Conservation (phyloP, 495 filamentous ascomycete genomes). For the Achaetomiella virescens region DNA sequence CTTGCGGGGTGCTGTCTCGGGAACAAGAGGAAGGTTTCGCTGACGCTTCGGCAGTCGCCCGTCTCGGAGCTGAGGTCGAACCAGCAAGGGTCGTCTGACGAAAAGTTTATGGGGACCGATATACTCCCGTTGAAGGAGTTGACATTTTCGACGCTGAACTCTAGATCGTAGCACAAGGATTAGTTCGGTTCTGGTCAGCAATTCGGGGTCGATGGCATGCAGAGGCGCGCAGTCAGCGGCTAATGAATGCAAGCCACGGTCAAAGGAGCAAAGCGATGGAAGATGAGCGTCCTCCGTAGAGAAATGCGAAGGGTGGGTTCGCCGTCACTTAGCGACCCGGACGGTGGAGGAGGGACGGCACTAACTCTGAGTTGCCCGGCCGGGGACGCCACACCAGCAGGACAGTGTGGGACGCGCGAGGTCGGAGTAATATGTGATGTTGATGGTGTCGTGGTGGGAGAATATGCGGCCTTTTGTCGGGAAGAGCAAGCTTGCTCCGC, state of each 20-base stretch:
- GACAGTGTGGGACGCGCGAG: conserved; percentile 20
- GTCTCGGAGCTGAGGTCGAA: conserved; percentile 18
- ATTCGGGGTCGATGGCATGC: conserved; percentile 5
- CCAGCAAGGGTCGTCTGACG: conserved; percentile 25
- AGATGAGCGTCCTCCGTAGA: not conserved
- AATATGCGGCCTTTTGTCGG: conserved; percentile 13
- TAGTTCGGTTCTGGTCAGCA: conserved; percentile 11
- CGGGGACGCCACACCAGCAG: conserved; percentile 23
- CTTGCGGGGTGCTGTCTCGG: not conserved
- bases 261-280: not conserved
- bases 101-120: conserved; percentile 21
- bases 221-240: not conserved
- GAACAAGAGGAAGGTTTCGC: conserved; percentile 13
- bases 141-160: conserved; percentile 18
- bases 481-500: conserved; percentile 15
- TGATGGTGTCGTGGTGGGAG: conserved; percentile 23
- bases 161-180: conserved; percentile 10
- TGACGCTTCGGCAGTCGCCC: conserved; percentile 19
- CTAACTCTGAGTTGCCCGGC: conserved; percentile 15
- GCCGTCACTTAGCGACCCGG: not conserved
- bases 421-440: conserved; percentile 23
- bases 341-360: conserved; percentile 11
- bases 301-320: not conserved
- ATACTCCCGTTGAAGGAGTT: conserved; percentile 18
- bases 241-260: not conserved